A percentile compares a stretch with the other conserved stretches of the same genome.
phyloP scores from a whole-genome alignment of 345 rosid species.

The Balakata baccata region DNA sequence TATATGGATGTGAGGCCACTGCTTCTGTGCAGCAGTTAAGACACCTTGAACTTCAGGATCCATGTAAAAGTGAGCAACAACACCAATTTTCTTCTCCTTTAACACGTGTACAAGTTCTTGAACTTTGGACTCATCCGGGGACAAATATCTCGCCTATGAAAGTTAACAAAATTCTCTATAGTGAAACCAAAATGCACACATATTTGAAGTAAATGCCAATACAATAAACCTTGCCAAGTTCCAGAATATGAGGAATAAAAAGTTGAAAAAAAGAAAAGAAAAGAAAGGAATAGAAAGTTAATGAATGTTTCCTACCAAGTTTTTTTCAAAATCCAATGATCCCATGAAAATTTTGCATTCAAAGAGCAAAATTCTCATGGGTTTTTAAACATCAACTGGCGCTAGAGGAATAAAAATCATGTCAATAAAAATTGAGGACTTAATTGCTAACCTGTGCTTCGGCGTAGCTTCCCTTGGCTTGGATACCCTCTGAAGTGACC shows the following conservation, averaged over 20 bases:
- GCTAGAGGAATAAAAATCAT: background rate
- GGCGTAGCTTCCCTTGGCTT: conserved; percentile 85
- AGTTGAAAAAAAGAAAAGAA: no score
- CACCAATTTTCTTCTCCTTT: conserved; percentile 86
- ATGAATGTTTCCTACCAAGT: no score
- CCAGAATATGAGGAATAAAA: background rate
- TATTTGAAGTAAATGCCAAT: no score
- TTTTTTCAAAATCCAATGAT: background rate
- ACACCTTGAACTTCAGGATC: conserved; percentile 99
- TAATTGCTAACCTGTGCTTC: conserved; percentile 66
- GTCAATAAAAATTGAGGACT: background rate
- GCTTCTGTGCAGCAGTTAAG: conserved; percentile 83
- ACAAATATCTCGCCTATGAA: conserved; percentile 68
- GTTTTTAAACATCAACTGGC: no score
- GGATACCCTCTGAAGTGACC: conserved; percentile 53
- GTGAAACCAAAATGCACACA: background rate
- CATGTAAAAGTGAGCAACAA: conserved; percentile 92
- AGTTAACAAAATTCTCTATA: background rate
- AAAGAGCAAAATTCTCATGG: background rate
- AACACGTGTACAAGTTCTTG: conserved; percentile 61
- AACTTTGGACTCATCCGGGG: conserved; percentile 65
- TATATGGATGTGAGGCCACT: conserved; percentile 88
- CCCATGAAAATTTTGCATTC: background rate
- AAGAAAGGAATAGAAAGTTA: background rate
- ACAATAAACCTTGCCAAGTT: background rate